Evolutionary conservation across 1,284 basidiomycete genomes (phyloP).

Genomic region (Marasmius tenuissimus): DNA sequence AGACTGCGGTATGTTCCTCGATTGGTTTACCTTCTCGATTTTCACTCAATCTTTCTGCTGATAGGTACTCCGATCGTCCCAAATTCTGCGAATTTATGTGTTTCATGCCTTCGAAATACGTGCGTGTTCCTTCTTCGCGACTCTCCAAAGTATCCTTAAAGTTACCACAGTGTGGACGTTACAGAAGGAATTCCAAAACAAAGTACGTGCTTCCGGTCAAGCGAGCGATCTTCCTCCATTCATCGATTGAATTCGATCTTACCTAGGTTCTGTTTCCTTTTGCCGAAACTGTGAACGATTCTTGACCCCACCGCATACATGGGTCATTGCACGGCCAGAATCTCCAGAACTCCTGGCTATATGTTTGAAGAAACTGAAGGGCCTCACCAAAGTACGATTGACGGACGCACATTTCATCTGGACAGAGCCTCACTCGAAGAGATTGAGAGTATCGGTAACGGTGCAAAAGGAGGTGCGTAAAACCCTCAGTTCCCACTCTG

Average conservation of each 20-base stretch:
- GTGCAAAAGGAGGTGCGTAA: constrained; percentile 92
- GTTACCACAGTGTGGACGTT: constrained; percentile 77
- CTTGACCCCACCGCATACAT: constrained; percentile 87
- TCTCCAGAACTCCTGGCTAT: constrained; percentile 90
- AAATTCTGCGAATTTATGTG: constrained; percentile 95
- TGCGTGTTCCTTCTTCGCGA: constrained; percentile 30
- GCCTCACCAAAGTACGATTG: constrained; percentile 90
- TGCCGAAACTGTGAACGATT: constrained; percentile 97
- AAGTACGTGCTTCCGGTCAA: constrained; percentile 42
- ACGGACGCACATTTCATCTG: constrained; percentile 99
- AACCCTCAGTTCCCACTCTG: background rate
- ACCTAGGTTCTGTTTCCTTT: constrained; percentile 82
- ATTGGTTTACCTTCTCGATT: background rate
- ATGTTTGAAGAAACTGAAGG: constrained; percentile 93
- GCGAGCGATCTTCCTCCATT: background rate
- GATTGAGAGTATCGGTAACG: constrained; percentile 90
- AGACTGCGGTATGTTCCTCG: constrained; percentile 64
- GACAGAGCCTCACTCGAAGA: constrained; percentile 98
- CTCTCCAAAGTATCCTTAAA: constrained; percentile 4
- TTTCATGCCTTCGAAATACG: constrained; percentile 89
- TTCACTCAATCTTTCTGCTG: constrained; percentile 8
- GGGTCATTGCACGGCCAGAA: constrained; percentile 88
- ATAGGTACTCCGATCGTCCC: constrained; percentile 91
- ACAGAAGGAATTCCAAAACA: constrained; percentile 99
- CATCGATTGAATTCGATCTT: constrained; percentile 1